A percentile compares a stretch with the other conserved stretches of the same genome.
Evolutionary conservation across 495 filamentous ascomycete genomes (phyloP).

Genomic region (Daldinia concentrica): DNA sequence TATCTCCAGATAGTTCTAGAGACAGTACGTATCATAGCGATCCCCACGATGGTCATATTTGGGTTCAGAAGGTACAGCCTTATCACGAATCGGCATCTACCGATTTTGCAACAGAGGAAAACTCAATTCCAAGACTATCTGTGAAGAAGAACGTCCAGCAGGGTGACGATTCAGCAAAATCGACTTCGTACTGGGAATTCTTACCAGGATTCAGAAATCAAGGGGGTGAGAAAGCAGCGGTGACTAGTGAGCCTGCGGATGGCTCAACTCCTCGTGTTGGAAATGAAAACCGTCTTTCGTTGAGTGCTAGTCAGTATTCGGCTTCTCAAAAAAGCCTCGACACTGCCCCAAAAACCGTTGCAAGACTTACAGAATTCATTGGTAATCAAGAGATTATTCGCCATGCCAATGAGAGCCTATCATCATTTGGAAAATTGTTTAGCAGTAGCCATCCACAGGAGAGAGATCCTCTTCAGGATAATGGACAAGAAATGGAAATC

Average conservation of each 20-base stretch:
- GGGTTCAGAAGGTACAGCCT: constrained; percentile 32
- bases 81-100: constrained; percentile 18
- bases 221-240: constrained; percentile 7
- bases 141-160: not conserved
- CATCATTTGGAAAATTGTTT: constrained; percentile 1
- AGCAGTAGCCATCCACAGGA: not conserved
- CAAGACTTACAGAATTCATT: constrained; percentile 13
- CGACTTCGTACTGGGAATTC: constrained; percentile 38
- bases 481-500: constrained; percentile 1
- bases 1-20: constrained; percentile 8
- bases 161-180: constrained; percentile 21
- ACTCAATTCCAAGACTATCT: constrained; percentile 4
- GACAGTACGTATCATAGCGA: constrained; percentile 11
- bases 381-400: constrained; percentile 33
- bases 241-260: not conserved
- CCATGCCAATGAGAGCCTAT: constrained; percentile 3
- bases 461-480: not conserved
- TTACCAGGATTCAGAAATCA: constrained; percentile 26
- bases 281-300: constrained; percentile 20
- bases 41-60: constrained; percentile 32
- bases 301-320: constrained; percentile 27
- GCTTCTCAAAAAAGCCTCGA: constrained; percentile 31
- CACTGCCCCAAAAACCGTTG: not conserved
- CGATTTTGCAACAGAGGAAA: constrained; percentile 11
- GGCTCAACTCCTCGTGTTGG: not conserved